phyloP scores from a whole-genome alignment of 73 alveolate species.

The Paramecium sonneborni region DNA sequence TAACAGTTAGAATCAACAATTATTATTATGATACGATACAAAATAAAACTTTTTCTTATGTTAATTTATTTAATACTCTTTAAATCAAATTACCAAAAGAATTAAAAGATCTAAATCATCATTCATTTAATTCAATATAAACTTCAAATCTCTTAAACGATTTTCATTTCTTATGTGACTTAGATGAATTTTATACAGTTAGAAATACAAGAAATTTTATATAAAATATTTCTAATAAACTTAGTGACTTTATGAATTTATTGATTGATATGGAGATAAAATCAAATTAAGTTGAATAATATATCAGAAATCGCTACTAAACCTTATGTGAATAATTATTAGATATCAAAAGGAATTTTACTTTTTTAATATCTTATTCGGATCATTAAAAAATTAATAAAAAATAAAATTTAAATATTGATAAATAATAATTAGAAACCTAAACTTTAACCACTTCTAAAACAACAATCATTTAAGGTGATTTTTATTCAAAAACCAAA shows the following conservation, averaged over 20 bases:
- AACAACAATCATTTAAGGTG: neutral
- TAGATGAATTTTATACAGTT: neutral
- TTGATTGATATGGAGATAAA: neutral
- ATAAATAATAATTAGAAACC: neutral
- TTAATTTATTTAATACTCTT: neutral
- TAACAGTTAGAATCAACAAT: neutral
- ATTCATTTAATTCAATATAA: neutral
- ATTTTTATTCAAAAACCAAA: neutral
- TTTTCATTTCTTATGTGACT: neutral
- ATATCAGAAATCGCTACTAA: neutral
- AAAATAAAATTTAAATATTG: neutral
- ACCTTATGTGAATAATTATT: neutral
- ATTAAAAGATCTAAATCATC: neutral
- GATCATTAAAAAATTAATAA: too few species aligned
- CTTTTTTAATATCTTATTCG: too few species aligned
- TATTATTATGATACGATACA: neutral
- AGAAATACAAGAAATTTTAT: neutral
- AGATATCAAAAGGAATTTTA: too few species aligned
- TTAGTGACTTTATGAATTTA: neutral
- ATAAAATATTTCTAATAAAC: neutral
- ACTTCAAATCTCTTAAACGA: neutral
- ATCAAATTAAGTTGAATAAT: neutral
- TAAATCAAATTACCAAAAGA: neutral
- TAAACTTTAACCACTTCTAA: neutral
- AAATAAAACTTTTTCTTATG: neutral